Conservation (phyloP, 129 eudicot genomes). For the Artemisia tridentata region DNA sequence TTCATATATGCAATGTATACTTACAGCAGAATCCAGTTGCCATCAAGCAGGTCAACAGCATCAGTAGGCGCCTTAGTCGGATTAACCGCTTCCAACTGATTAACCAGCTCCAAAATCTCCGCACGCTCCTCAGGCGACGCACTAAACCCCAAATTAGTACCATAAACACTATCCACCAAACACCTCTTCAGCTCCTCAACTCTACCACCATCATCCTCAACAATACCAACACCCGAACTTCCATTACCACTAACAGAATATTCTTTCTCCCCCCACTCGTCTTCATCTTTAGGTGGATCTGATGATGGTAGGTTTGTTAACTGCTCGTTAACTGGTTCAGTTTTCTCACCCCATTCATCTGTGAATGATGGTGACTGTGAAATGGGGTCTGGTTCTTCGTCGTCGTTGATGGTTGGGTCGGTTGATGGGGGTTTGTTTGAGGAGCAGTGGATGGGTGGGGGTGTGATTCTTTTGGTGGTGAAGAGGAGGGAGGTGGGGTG, state of each 20-base stretch:
- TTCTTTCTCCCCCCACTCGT: slow-evolving; percentile 62
- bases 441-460: slow-evolving; percentile 22
- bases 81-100: slow-evolving; percentile 71
- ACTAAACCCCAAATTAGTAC: slow-evolving; percentile 73
- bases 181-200: slow-evolving; percentile 65
- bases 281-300: slow-evolving; percentile 72
- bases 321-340: slow-evolving; percentile 69
- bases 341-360: slow-evolving; percentile 93
- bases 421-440: slow-evolving; percentile 38
- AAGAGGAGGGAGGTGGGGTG: slow-evolving; percentile 1
- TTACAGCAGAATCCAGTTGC: slow-evolving; percentile 92
- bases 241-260: slow-evolving; percentile 39
- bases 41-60: slow-evolving; percentile 68
- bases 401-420: slow-evolving; percentile 43
- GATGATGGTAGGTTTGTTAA: slow-evolving; percentile 43
- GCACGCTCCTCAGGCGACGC: slow-evolving; percentile 82
- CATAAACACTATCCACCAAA: slow-evolving; percentile 80
- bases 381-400: slow-evolving; percentile 38
- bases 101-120: slow-evolving; percentile 72
- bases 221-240: slow-evolving; percentile 12
- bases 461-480: slow-evolving; percentile 5
- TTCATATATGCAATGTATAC: slow-evolving; percentile 21
- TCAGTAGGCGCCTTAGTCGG: slow-evolving; percentile 76
- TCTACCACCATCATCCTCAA: slow-evolving; percentile 26
- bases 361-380: slow-evolving; percentile 15